Evolutionary conservation across 768 basidiomycete genomes (phyloP).

Genomic region (Boletellus ananas): DNA sequence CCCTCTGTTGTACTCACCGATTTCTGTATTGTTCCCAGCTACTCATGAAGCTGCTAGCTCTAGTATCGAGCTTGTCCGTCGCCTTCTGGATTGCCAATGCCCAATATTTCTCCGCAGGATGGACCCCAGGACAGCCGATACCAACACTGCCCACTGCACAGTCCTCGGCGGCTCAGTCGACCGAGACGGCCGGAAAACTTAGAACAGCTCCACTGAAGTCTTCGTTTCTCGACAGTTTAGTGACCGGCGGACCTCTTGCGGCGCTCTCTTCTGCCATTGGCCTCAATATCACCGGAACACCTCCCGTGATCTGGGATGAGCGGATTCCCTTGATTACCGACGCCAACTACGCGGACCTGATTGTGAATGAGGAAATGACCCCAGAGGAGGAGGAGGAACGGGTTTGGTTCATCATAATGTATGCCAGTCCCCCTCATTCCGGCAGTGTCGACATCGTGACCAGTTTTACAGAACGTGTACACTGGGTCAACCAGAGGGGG

Average conservation of each 20-base stretch:
- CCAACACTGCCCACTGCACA: slow-evolving; percentile 21
- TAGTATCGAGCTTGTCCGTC: slow-evolving; percentile 32
- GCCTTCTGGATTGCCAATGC: slow-evolving; percentile 37
- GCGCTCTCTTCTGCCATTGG: slow-evolving; percentile 55
- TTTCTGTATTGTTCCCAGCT: neutral
- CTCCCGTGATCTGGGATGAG: slow-evolving; percentile 54
- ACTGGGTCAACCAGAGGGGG: slow-evolving; percentile 53
- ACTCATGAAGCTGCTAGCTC: slow-evolving; percentile 48
- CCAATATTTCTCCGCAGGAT: slow-evolving; percentile 80
- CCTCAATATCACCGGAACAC: slow-evolving; percentile 63
- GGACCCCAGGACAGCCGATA: slow-evolving; percentile 68
- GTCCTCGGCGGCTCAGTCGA: slow-evolving; percentile 20
- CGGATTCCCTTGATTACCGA: slow-evolving; percentile 81
- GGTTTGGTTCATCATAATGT: slow-evolving; percentile 81
- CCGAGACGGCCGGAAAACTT: slow-evolving; percentile 25
- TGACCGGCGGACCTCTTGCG: slow-evolving; percentile 54
- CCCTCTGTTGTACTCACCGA: too few relatives aligned
- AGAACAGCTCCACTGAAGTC: slow-evolving; percentile 10
- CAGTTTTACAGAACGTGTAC: slow-evolving; percentile 49
- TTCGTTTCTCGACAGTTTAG: slow-evolving; percentile 32
- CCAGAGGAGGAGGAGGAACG: slow-evolving; percentile 62
- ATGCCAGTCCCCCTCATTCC: slow-evolving; percentile 25
- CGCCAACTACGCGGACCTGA: slow-evolving; percentile 67
- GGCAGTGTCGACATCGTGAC: neutral
- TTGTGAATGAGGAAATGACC: slow-evolving; percentile 66